phyloP scores from a whole-genome alignment of 1,284 basidiomycete genomes.

The Phaffia rhodozyma region DNA sequence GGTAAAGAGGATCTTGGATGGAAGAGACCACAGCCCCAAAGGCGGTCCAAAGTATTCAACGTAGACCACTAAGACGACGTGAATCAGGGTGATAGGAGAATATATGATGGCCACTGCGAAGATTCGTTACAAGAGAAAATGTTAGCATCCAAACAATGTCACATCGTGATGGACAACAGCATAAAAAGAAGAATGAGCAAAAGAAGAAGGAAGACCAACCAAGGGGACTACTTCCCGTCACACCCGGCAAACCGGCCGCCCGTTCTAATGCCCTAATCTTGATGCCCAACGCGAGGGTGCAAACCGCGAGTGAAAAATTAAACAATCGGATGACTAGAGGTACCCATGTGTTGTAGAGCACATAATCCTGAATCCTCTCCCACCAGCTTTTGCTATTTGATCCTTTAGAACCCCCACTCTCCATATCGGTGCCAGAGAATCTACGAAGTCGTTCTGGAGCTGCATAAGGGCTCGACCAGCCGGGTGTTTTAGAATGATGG shows the following conservation, averaged over 20 bases:
- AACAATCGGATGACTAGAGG: slow-evolving; percentile 11
- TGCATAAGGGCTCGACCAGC: slow-evolving; percentile 16
- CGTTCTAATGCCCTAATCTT: slow-evolving; percentile 4
- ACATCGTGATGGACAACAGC: too few species aligned
- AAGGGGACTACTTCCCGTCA: slow-evolving; percentile 15
- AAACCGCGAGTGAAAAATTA: slow-evolving; percentile 12
- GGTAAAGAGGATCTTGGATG: slow-evolving; percentile 14
- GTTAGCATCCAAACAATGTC: not conserved
- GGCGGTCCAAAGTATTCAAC: slow-evolving; percentile 15
- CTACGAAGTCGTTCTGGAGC: not conserved
- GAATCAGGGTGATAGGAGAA: slow-evolving; percentile 6
- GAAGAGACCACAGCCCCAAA: slow-evolving; percentile 16
- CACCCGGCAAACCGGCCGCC: not conserved
- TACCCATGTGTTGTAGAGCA: slow-evolving; percentile 5
- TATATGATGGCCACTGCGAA: slow-evolving; percentile 13
- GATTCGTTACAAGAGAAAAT: not conserved
- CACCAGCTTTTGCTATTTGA: not conserved
- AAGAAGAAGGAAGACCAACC: not conserved
- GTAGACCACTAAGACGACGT: slow-evolving; percentile 10
- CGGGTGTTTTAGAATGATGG: slow-evolving; percentile 17
- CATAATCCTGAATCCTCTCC: not conserved
- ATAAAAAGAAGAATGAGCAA: not conserved
- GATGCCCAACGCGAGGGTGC: slow-evolving; percentile 12
- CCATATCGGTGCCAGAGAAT: not conserved
- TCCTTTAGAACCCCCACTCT: not conserved